phyloP scores from a whole-genome alignment of 1,139 yeast species.

The Suhomyces bolitotheri region DNA sequence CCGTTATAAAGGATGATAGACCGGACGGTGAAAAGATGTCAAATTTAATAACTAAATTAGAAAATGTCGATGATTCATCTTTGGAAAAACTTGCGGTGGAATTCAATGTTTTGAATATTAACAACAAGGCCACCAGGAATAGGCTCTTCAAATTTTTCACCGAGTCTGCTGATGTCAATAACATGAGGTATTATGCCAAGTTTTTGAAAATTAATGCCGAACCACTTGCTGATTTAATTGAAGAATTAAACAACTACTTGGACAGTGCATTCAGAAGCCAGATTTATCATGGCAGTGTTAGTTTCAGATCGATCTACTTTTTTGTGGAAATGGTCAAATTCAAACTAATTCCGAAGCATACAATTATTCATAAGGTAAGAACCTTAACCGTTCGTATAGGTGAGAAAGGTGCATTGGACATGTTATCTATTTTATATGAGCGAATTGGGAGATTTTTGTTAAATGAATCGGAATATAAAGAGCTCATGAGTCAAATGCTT shows the following conservation, averaged over 20 bases:
- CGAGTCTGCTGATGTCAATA: constrained; percentile 46
- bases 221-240: constrained; percentile 58
- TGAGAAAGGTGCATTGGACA: constrained; percentile 61
- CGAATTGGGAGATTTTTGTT: constrained; percentile 63
- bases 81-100: constrained; percentile 57
- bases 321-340: constrained; percentile 79
- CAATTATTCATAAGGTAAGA: constrained; percentile 71
- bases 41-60: constrained; percentile 46
- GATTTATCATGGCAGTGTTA: constrained; percentile 50
- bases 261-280: constrained; percentile 65
- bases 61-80: constrained; percentile 44
- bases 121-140: constrained; percentile 74
- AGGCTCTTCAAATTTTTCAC: constrained; percentile 59
- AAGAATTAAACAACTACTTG: constrained; percentile 54
- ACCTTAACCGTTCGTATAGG: constrained; percentile 53
- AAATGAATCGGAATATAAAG: constrained; percentile 59
- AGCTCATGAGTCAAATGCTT: constrained; percentile 64
- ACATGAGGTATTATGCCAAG: constrained; percentile 56
- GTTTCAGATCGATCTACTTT: constrained; percentile 59
- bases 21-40: constrained; percentile 51
- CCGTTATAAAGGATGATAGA: neutral
- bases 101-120: constrained; percentile 54
- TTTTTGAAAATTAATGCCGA: constrained; percentile 52
- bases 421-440: constrained; percentile 67
- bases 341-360: constrained; percentile 67